These are phyloP conservation scores for Pseudocercospora vitis DNA, from an alignment of 2,329 filamentous ascomycete species.

Conservation along the genomic window DNA sequence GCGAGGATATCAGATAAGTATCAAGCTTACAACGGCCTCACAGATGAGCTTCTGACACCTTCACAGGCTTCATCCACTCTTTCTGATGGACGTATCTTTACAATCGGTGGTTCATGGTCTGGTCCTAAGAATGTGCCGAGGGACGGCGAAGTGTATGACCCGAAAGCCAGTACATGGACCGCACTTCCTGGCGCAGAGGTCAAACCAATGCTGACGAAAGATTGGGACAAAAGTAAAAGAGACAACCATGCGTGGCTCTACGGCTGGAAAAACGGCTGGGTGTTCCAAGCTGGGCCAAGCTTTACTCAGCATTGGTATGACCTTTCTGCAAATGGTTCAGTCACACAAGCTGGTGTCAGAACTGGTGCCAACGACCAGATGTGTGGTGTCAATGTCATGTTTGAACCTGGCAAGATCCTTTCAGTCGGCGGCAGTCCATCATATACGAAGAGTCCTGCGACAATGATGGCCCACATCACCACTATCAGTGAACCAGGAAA, in stretches of 20 bases:
- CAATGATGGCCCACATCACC: constrained; percentile 51
- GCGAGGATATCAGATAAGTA: constrained; percentile 58
- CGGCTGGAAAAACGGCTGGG: constrained; percentile 48
- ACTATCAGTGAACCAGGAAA: constrained; percentile 42
- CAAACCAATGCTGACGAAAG: constrained; percentile 43
- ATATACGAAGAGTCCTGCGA: constrained; percentile 49
- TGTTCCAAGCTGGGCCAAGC: constrained; percentile 59
- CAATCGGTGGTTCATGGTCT: constrained; percentile 59
- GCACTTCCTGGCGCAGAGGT: constrained; percentile 46
- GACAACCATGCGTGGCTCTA: constrained; percentile 60
- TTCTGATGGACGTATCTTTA: constrained; percentile 58
- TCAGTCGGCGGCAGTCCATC: constrained; percentile 52
- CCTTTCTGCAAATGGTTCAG: constrained; percentile 46
- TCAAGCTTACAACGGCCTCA: too few relatives aligned
- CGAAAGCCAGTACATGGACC: constrained; percentile 50
- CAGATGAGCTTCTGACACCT: too few relatives aligned
- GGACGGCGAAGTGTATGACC: constrained; percentile 58
- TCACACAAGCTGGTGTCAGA: constrained; percentile 46
- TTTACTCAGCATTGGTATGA: constrained; percentile 59
- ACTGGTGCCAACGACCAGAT: constrained; percentile 52
- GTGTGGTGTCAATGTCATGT: constrained; percentile 58
- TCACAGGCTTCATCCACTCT: constrained; percentile 51
- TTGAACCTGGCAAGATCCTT: constrained; percentile 58
- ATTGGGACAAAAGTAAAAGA: constrained; percentile 43
- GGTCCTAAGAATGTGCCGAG: constrained; percentile 45